Conservation (phyloP, 768 basidiomycete genomes). For the Russula abietina region DNA sequence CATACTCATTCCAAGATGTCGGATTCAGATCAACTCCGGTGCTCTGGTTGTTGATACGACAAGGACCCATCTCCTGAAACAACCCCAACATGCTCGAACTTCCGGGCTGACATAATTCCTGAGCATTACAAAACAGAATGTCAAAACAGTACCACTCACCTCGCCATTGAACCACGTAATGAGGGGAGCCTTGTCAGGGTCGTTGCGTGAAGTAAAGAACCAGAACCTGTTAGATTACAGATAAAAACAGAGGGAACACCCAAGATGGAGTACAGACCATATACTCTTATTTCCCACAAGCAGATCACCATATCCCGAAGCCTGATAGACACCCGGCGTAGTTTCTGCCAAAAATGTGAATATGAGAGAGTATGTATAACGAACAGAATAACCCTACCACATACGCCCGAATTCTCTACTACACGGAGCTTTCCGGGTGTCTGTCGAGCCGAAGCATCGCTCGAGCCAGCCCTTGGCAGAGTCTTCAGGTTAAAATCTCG, state of each 20-base stretch:
- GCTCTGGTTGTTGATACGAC: slow-evolving; percentile 63
- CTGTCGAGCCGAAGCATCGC: slow-evolving; percentile 18
- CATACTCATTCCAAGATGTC: slow-evolving; percentile 52
- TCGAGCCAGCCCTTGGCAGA: not conserved
- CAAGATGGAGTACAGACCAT: slow-evolving; percentile 35
- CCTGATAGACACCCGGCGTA: slow-evolving; percentile 47
- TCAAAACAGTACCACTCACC: slow-evolving; percentile 25
- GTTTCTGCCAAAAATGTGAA: slow-evolving; percentile 37
- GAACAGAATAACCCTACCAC: slow-evolving; percentile 35
- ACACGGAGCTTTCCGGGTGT: slow-evolving; percentile 48
- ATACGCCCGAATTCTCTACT: slow-evolving; percentile 56
- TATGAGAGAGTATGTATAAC: not conserved
- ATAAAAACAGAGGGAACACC: not conserved
- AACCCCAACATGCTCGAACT: slow-evolving; percentile 60
- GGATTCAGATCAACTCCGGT: slow-evolving; percentile 45
- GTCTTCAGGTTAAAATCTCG: not conserved
- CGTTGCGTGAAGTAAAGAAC: slow-evolving; percentile 63
- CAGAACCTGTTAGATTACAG: slow-evolving; percentile 46
- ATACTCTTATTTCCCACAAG: slow-evolving; percentile 49
- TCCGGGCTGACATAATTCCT: too few species aligned
- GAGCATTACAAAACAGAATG: not conserved
- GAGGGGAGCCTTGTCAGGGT: too few species aligned
- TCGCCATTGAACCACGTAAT: too few species aligned
- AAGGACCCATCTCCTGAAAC: slow-evolving; percentile 90
- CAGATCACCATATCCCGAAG: slow-evolving; percentile 60